A percentile compares a stretch with the other conserved stretches of the same genome.
Evolutionary conservation across 768 basidiomycete species (phyloP).

Genomic region (Punctularia strigosozonata): DNA sequence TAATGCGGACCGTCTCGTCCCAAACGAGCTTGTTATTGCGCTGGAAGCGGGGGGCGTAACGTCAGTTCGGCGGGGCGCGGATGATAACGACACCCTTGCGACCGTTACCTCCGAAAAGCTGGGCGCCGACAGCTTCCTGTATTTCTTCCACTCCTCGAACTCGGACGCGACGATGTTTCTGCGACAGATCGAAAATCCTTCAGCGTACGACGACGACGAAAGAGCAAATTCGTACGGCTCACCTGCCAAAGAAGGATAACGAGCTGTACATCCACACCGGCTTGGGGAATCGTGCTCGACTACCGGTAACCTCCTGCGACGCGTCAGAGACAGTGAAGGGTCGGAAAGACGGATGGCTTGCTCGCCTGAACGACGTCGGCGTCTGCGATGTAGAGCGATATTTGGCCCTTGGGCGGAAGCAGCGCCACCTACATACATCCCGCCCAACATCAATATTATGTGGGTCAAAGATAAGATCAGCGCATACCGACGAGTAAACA

Average conservation of each 20-base stretch:
- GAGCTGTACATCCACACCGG: constrained; percentile 32
- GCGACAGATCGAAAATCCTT: no score
- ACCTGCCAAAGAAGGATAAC: constrained; percentile 39
- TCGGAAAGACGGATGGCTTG: not conserved
- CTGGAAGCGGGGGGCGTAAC: constrained; percentile 8
- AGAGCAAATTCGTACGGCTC: no score
- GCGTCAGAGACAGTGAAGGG: not conserved
- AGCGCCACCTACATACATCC: not conserved
- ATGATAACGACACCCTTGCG: not conserved
- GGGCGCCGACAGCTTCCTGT: constrained; percentile 50
- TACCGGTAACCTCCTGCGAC: constrained; percentile 36
- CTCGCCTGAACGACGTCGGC: not conserved
- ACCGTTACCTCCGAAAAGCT: constrained; percentile 46
- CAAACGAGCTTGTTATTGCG: constrained; percentile 26
- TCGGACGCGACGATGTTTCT: constrained; percentile 59
- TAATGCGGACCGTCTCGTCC: constrained; percentile 22
- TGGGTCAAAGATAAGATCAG: no score
- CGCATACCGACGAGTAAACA: not conserved
- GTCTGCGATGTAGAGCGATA: not conserved
- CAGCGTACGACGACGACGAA: no score
- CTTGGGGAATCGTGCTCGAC: constrained; percentile 45
- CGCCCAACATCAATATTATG: not conserved
- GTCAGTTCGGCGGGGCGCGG: not conserved
- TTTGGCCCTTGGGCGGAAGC: not conserved
- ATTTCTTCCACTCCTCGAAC: constrained; percentile 54